Conservation (phyloP, 164 flowering plant genomes). For the Cinnamomum chago region DNA sequence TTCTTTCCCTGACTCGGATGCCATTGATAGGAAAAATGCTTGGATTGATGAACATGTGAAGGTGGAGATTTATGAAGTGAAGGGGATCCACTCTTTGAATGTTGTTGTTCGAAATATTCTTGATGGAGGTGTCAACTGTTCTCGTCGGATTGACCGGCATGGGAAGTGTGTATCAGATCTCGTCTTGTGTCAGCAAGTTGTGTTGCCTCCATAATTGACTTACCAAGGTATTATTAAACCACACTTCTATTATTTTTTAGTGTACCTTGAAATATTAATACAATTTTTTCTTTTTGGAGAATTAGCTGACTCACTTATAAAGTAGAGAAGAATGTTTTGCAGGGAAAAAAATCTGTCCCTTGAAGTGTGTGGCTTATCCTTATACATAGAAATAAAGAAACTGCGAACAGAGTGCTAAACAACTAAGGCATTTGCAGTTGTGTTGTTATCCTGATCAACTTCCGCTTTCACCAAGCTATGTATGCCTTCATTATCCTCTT, state of each 20-base stretch:
- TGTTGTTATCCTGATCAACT: too few species aligned
- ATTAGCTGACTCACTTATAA: too few species aligned
- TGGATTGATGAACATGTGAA: constrained; percentile 50
- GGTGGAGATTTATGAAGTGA: constrained; percentile 78
- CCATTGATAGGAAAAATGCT: constrained; percentile 35
- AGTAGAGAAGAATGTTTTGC: too few species aligned
- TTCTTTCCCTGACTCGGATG: constrained; percentile 42
- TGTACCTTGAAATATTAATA: not conserved
- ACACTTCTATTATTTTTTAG: not conserved
- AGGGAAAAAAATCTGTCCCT: too few species aligned
- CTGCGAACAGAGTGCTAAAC: too few species aligned
- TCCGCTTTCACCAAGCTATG: too few species aligned
- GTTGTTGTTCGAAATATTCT: constrained; percentile 76
- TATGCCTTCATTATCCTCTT: too few species aligned
- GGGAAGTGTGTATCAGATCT: constrained; percentile 93
- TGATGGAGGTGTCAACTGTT: constrained; percentile 98
- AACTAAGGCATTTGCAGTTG: too few species aligned
- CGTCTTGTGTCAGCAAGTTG: constrained; percentile 65
- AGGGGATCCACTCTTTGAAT: constrained; percentile 71
- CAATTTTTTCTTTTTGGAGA: too few species aligned
- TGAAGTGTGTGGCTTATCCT: too few species aligned
- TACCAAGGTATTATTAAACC: not conserved
- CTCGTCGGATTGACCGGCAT: constrained; percentile 91
- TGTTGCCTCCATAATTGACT: constrained; percentile 44
- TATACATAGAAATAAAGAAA: too few species aligned